A percentile compares a stretch with the other conserved stretches of the same genome.
These are phyloP conservation scores for Naganishia liquefaciens DNA, from an alignment of 1,284 basidiomycete species.

Conservation along the genomic window DNA sequence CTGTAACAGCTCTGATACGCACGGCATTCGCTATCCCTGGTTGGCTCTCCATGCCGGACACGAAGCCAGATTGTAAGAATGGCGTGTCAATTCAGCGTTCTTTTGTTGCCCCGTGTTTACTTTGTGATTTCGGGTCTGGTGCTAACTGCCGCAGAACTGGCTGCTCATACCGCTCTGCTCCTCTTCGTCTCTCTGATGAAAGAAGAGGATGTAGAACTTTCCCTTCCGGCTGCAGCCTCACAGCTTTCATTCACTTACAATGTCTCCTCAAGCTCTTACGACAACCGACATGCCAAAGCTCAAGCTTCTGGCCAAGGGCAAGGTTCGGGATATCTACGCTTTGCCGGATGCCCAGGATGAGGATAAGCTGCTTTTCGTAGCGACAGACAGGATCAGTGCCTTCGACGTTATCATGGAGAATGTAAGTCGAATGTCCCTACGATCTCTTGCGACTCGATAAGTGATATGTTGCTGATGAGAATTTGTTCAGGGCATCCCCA, in stretches of 20 bases:
- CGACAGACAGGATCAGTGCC: slow-evolving; percentile 92
- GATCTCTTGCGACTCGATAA: neutral
- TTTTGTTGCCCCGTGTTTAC: slow-evolving; percentile 1
- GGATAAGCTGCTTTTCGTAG: slow-evolving; percentile 81
- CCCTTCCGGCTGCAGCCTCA: too few relatives aligned
- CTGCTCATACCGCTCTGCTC: neutral
- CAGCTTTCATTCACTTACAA: neutral
- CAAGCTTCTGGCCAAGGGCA: slow-evolving; percentile 75
- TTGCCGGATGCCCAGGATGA: slow-evolving; percentile 60
- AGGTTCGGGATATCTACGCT: slow-evolving; percentile 89
- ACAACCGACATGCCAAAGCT: slow-evolving; percentile 56
- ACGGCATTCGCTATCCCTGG: slow-evolving; percentile 15
- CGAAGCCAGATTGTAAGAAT: neutral
- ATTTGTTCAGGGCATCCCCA: slow-evolving; percentile 75
- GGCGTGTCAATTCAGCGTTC: slow-evolving; percentile 3
- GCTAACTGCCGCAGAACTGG: neutral
- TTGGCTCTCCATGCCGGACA: neutral
- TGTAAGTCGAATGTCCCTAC: slow-evolving; percentile 58
- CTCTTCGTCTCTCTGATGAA: neutral
- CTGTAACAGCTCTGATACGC: neutral
- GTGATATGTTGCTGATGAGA: neutral
- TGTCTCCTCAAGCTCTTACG: slow-evolving; percentile 35
- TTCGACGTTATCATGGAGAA: slow-evolving; percentile 94
- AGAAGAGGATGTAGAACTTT: too few relatives aligned
- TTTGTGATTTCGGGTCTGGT: slow-evolving; percentile 20